Conservation (phyloP, 2,329 filamentous ascomycete genomes). For the Penicillium sp. region DNA sequence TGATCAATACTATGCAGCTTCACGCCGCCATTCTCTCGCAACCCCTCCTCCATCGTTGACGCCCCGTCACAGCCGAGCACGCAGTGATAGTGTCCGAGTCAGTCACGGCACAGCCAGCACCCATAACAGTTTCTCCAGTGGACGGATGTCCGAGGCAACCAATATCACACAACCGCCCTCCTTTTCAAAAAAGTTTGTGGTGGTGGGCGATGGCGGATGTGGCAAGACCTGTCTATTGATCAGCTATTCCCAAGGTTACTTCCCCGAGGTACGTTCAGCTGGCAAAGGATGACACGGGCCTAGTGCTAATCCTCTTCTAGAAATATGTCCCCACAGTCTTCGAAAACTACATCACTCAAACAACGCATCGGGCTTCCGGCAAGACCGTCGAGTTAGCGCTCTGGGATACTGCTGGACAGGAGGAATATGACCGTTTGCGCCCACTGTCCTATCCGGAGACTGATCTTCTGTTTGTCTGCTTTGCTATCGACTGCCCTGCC, state of each 20-base stretch:
- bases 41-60: slow-evolving; percentile 41
- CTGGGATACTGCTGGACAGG: slow-evolving; percentile 98
- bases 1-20: slow-evolving; percentile 52
- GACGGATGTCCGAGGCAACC: slow-evolving; percentile 73
- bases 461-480: slow-evolving; percentile 96
- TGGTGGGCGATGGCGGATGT: slow-evolving; percentile 95
- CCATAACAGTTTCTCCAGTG: slow-evolving; percentile 67
- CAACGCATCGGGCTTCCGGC: slow-evolving; percentile 77
- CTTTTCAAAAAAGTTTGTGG: slow-evolving; percentile 98
- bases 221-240: slow-evolving; percentile 98
- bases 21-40: slow-evolving; percentile 55
- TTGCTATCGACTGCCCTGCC: slow-evolving; percentile 97
- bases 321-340: slow-evolving; percentile 99
- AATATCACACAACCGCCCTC: slow-evolving; percentile 84
- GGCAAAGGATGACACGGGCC: not conserved
- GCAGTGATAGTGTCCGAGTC: slow-evolving; percentile 60
- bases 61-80: slow-evolving; percentile 46
- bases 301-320: slow-evolving; percentile 47
- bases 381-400: slow-evolving; percentile 95
- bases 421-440: slow-evolving; percentile 94
- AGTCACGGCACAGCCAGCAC: slow-evolving; percentile 91
- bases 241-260: slow-evolving; percentile 97
- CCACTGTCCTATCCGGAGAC: slow-evolving; percentile 97
- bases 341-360: slow-evolving; percentile 99
- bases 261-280: slow-evolving; percentile 74